Percentiles rank a stretch among this genome's conserved stretches.
Evolutionary conservation across 805 yeast genomes (phyloP).

Genomic region (Suhomyces xylopsoci): DNA sequence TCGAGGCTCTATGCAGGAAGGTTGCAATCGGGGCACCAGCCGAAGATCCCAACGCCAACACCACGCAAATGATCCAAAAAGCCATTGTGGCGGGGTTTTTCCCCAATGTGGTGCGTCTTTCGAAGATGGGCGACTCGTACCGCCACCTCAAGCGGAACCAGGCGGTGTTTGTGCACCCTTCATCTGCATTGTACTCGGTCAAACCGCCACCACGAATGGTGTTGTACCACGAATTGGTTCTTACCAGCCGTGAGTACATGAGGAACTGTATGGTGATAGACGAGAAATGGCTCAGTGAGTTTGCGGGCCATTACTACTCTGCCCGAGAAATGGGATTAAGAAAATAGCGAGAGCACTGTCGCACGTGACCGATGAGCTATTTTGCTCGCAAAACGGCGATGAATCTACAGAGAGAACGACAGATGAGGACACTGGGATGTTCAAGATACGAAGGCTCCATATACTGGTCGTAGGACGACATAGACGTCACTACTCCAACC

Average conservation of each 20-base stretch:
- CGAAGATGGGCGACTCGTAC: conserved; percentile 65
- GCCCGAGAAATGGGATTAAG: conserved; percentile 20
- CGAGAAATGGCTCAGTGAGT: conserved; percentile 68
- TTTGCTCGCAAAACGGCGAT: no score
- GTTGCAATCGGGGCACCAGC: conserved; percentile 36
- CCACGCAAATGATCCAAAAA: conserved; percentile 40
- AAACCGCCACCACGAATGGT: conserved; percentile 75
- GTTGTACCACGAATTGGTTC: conserved; percentile 77
- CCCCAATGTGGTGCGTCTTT: conserved; percentile 59
- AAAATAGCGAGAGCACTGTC: no score
- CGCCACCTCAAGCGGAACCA: conserved; percentile 64
- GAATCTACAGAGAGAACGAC: no score
- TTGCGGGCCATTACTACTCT: conserved; percentile 62
- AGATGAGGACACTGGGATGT: no score
- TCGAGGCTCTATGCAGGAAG: conserved; percentile 56
- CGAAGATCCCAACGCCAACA: conserved; percentile 4
- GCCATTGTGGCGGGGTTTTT: conserved; percentile 68
- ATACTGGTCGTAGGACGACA: background rate
- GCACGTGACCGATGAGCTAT: background rate
- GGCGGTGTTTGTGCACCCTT: conserved; percentile 81
- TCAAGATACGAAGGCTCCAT: background rate
- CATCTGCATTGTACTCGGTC: conserved; percentile 61
- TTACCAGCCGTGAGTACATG: conserved; percentile 88
- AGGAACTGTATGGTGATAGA: conserved; percentile 71
- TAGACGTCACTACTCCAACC: background rate